These are phyloP conservation scores for Ophiocytium majus DNA, from an alignment of 352 stramenopile genomes.

Conservation along the genomic window DNA sequence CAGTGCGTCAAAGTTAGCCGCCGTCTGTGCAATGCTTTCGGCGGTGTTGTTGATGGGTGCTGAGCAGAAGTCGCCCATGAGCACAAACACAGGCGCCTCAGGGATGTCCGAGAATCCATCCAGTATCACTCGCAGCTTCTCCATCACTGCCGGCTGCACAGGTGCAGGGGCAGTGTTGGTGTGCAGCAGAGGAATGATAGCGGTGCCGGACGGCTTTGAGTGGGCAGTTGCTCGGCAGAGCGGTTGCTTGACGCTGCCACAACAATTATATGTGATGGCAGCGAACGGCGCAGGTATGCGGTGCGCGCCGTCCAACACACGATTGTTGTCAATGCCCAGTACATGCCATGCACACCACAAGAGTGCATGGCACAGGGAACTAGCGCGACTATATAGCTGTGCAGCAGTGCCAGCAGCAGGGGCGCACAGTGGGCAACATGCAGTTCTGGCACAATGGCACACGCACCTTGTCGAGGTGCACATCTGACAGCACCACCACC, in stretches of 20 bases:
- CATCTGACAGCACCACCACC: constrained; percentile 84
- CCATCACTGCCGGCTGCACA: constrained; percentile 65
- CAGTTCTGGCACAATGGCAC: not conserved
- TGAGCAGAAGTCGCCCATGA: constrained; percentile 87
- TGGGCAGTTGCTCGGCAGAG: too few species aligned
- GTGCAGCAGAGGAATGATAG: too few species aligned
- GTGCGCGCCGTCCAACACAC: too few species aligned
- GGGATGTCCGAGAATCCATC: constrained; percentile 71
- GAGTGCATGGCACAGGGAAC: too few species aligned
- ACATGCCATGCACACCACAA: too few species aligned
- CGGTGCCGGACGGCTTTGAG: too few species aligned
- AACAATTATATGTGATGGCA: not conserved
- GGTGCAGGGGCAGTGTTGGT: not conserved
- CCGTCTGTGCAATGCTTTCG: constrained; percentile 40
- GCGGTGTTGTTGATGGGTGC: constrained; percentile 66
- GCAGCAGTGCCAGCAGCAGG: not conserved
- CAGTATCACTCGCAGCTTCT: constrained; percentile 78
- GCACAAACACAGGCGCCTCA: constrained; percentile 74
- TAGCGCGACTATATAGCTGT: too few species aligned
- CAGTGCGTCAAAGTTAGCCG: constrained; percentile 44
- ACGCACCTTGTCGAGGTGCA: constrained; percentile 75
- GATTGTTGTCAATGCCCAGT: too few species aligned
- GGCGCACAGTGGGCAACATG: not conserved
- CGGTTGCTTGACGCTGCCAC: too few species aligned
- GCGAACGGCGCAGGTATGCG: too few species aligned